Evolutionary conservation across 768 basidiomycete species (phyloP).

Genomic region (Suillus plorans): DNA sequence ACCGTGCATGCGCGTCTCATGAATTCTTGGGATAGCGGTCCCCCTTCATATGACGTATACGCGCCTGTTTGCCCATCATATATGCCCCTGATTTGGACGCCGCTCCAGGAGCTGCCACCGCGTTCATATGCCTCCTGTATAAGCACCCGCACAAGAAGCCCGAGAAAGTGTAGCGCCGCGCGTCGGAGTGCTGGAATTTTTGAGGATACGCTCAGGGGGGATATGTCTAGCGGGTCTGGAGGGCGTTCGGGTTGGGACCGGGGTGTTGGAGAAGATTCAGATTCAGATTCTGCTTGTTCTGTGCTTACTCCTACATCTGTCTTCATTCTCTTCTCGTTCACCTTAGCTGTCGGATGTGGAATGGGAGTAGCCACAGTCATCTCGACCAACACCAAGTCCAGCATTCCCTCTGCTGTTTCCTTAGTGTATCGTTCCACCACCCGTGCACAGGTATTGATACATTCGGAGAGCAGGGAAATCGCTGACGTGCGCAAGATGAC

Average conservation of each 20-base stretch:
- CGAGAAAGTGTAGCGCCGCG: conserved; percentile 82
- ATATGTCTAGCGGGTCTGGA: background rate
- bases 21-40: conserved; percentile 26
- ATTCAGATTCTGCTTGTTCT: conserved; percentile 52
- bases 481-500: conserved; percentile 71
- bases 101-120: conserved; percentile 15
- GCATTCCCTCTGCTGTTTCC: conserved; percentile 63
- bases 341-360: conserved; percentile 19
- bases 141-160: conserved; percentile 62
- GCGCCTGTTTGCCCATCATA: conserved; percentile 7
- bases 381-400: conserved; percentile 77
- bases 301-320: conserved; percentile 9
- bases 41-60: background rate
- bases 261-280: conserved; percentile 52
- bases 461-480: conserved; percentile 70
- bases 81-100: background rate
- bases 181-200: conserved; percentile 82
- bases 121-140: conserved; percentile 50
- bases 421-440: conserved; percentile 62
- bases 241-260: background rate
- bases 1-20: conserved; percentile 57
- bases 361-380: conserved; percentile 28
- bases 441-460: conserved; percentile 60
- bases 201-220: conserved; percentile 33
- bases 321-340: conserved; percentile 5